Base-by-base conservation (phyloP, 306 rosid species). In the Hippophae gyantsensis region DNA sequence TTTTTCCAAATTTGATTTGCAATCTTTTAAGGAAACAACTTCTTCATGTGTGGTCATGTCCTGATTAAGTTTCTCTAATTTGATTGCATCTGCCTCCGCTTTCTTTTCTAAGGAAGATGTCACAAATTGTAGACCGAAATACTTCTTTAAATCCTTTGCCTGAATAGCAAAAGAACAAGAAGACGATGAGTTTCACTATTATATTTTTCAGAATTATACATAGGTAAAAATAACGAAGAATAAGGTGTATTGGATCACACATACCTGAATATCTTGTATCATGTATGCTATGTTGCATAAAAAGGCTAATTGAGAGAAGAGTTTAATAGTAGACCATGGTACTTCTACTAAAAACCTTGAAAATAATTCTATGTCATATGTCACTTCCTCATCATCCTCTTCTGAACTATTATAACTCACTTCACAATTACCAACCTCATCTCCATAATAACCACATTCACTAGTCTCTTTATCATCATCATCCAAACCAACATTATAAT, bases 211-310 rank as follows among this genome's bases (percentile, higher is more conserved):
- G 10, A 38, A 41, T n/a, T 47, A 40, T 7, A 6, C 55, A 26
- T 12, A 27, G n/a, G 14, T 25, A 44, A 1, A 23, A 9, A 25
- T 26, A 54, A 32, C 47, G 12, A 46, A n/a, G 62, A 13, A 42
- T 6, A 57, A 50, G 69, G 53, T 9, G 7, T 23, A 13, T 48
- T 40, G 13, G 54, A 6, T 61, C 23, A 55, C 26, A 46, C 67
- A 58, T 72, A 89, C 95, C 93, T 80, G 78, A 63, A 87, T 83
- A 54, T 83, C 72, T 56, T 84, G 89, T 57, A 92, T 85, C 50
- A 71, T 89, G 57, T 88, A 92, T 13, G 98, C 96, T 85, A 85
- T 82, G 84, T 92, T 88, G 76, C 95, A 62, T 9, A 92, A 75
- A 65, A 85, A 83, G 54, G 96, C 87, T 7, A 85, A 73, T 72